These are phyloP conservation scores for Penicillium hordei DNA, from an alignment of 2,329 filamentous ascomycete species.

Conservation along the genomic window DNA sequence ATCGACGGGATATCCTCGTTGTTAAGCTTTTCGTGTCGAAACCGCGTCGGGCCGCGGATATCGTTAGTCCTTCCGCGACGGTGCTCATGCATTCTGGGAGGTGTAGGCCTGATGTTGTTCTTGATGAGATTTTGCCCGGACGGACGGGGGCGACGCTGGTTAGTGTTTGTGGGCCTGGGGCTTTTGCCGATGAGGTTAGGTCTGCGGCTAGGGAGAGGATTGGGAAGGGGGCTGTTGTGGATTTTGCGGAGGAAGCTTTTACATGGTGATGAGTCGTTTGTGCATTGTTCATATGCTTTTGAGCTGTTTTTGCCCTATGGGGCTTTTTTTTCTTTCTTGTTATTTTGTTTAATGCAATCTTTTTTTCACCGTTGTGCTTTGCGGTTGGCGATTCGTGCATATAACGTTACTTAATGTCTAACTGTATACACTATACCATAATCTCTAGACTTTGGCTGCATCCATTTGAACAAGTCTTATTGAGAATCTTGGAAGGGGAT, in stretches of 20 bases:
- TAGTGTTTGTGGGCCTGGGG: constrained; percentile 63
- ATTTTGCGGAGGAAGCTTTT: constrained; percentile 67
- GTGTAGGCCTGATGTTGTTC: constrained; percentile 55
- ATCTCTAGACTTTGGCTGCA: neutral
- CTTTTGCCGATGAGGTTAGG: constrained; percentile 62
- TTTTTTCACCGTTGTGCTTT: neutral
- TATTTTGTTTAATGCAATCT: neutral
- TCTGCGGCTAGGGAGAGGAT: constrained; percentile 53
- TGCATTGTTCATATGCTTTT: neutral
- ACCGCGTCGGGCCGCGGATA: constrained; percentile 55
- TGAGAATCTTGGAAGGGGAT: too few relatives aligned
- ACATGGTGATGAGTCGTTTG: constrained; percentile 51
- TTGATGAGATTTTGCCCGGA: constrained; percentile 57
- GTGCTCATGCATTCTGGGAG: constrained; percentile 64
- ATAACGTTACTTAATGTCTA: neutral
- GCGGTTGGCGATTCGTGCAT: neutral
- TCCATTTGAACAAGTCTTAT: neutral
- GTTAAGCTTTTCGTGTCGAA: constrained; percentile 65
- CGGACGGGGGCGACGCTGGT: constrained; percentile 61
- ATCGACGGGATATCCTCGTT: constrained; percentile 58
- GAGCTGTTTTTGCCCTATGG: neutral
- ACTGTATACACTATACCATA: neutral
- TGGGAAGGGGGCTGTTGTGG: constrained; percentile 54
- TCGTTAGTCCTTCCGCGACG: constrained; percentile 56
- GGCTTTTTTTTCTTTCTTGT: neutral